Conservation (phyloP, 2,329 filamentous ascomycete species). For the Aspergillus clavatus region DNA sequence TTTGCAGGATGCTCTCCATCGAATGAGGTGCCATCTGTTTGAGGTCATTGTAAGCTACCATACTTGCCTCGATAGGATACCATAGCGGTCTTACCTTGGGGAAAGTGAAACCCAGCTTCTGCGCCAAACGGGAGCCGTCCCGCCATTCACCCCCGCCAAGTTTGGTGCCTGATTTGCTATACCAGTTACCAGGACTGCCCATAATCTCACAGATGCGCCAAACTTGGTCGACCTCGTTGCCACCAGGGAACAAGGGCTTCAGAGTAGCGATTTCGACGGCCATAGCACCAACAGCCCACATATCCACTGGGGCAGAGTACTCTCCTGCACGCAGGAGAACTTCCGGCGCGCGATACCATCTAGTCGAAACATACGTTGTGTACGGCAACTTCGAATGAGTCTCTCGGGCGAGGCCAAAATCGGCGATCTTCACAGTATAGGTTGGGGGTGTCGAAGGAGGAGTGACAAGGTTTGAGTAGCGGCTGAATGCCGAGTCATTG, state of each 20-base stretch:
- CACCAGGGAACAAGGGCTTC: slow-evolving; percentile 93
- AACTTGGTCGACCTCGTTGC: slow-evolving; percentile 97
- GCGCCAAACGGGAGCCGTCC: slow-evolving; percentile 84
- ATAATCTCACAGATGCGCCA: slow-evolving; percentile 99
- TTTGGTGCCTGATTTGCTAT: slow-evolving; percentile 79
- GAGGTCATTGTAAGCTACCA: slow-evolving; percentile 7
- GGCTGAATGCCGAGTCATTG: slow-evolving; percentile 82
- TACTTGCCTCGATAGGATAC: slow-evolving; percentile 1
- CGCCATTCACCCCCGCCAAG: slow-evolving; percentile 97
- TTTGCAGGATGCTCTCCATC: slow-evolving; percentile 86
- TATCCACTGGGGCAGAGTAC: slow-evolving; percentile 96
- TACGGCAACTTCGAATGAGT: slow-evolving; percentile 95
- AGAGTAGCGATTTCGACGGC: slow-evolving; percentile 94
- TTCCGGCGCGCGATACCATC: slow-evolving; percentile 93
- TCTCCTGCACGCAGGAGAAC: slow-evolving; percentile 89
- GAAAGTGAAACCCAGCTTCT: slow-evolving; percentile 97
- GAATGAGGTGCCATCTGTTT: slow-evolving; percentile 88
- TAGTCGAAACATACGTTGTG: slow-evolving; percentile 95
- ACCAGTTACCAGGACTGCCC: slow-evolving; percentile 98
- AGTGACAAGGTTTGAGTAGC: slow-evolving; percentile 89
- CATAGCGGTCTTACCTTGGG: slow-evolving; percentile 62
- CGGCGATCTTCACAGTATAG: slow-evolving; percentile 97
- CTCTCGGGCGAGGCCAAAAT: slow-evolving; percentile 95
- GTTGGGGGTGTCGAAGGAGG: slow-evolving; percentile 88
- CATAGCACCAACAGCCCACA: slow-evolving; percentile 98